phyloP scores from a whole-genome alignment of 2,329 filamentous ascomycete genomes.

The Paecilomyces sp. region DNA sequence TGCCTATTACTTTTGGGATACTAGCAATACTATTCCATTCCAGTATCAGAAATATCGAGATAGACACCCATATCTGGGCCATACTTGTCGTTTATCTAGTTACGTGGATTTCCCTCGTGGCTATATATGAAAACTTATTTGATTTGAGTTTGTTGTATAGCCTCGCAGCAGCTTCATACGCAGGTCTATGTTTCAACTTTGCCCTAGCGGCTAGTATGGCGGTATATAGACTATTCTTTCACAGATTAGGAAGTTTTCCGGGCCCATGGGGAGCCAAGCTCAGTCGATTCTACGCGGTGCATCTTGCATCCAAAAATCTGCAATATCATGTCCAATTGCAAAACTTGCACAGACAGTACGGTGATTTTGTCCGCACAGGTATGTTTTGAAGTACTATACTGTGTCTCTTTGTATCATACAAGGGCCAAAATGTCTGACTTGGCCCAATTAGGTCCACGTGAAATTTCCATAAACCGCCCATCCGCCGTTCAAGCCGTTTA shows the following conservation, averaged over 20 bases:
- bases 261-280: conserved; percentile 9
- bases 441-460: not conserved
- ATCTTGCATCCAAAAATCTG: conserved; percentile 18
- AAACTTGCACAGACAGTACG: conserved; percentile 23
- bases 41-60: conserved; percentile 1
- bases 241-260: conserved; percentile 8
- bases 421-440: too few species aligned
- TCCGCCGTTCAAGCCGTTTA: conserved; percentile 7
- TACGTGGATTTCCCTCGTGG: not conserved
- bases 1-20: too few species aligned
- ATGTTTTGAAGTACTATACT: not conserved
- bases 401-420: too few species aligned
- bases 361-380: conserved; percentile 28
- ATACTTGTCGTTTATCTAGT: not conserved
- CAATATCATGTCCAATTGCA: conserved; percentile 21
- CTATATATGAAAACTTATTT: not conserved
- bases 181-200: not conserved
- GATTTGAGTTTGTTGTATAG: not conserved
- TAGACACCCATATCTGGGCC: conserved; percentile 2
- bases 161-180: not conserved
- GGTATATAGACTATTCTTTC: conserved; percentile 24
- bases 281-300: conserved; percentile 19
- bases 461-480: conserved; percentile 3
- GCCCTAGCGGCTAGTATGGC: conserved; percentile 19
- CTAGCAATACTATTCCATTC: conserved; percentile 6